Conservation (phyloP, 768 basidiomycete species). For the Suillus clintonianus region DNA sequence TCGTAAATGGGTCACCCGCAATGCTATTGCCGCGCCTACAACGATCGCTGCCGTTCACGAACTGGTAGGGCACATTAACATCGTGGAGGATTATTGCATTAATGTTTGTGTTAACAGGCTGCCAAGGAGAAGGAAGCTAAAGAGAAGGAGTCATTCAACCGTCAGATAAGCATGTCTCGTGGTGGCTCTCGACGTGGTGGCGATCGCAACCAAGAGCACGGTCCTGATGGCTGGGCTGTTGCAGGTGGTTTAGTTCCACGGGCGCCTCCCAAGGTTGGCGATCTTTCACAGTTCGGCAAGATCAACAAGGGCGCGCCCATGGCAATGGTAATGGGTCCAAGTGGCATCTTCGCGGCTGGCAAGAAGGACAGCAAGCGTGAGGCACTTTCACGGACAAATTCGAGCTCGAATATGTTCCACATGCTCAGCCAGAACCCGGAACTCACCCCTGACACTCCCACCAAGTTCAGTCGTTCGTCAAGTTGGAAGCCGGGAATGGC, state of each 20-base stretch:
- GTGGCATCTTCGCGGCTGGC: slow-evolving; percentile 71
- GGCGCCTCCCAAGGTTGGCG: slow-evolving; percentile 76
- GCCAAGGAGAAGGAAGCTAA: slow-evolving; percentile 78
- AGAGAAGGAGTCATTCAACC: slow-evolving; percentile 60
- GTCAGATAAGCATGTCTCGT: slow-evolving; percentile 80
- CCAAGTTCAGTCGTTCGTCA: slow-evolving; percentile 53
- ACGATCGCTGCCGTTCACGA: slow-evolving; percentile 91
- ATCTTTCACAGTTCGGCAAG: slow-evolving; percentile 87
- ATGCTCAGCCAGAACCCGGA: slow-evolving; percentile 72
- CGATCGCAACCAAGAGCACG: slow-evolving; percentile 62
- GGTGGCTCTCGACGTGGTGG: slow-evolving; percentile 53
- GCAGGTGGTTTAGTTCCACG: slow-evolving; percentile 53
- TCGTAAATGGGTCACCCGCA: slow-evolving; percentile 78
- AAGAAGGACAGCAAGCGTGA: slow-evolving; percentile 73
- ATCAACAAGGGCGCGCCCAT: slow-evolving; percentile 70
- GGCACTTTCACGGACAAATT: slow-evolving; percentile 76
- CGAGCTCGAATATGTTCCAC: slow-evolving; percentile 84
- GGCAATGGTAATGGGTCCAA: slow-evolving; percentile 84
- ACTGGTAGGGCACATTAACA: slow-evolving; percentile 50
- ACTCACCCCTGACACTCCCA: slow-evolving; percentile 51
- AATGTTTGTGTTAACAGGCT: slow-evolving; percentile 45
- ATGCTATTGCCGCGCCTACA: slow-evolving; percentile 72
- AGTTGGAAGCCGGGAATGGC: slow-evolving; percentile 55
- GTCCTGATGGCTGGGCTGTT: slow-evolving; percentile 89
- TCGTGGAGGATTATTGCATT: slow-evolving; percentile 5